phyloP scores from a whole-genome alignment of 257 asterid genomes.

The Ballota nigra region DNA sequence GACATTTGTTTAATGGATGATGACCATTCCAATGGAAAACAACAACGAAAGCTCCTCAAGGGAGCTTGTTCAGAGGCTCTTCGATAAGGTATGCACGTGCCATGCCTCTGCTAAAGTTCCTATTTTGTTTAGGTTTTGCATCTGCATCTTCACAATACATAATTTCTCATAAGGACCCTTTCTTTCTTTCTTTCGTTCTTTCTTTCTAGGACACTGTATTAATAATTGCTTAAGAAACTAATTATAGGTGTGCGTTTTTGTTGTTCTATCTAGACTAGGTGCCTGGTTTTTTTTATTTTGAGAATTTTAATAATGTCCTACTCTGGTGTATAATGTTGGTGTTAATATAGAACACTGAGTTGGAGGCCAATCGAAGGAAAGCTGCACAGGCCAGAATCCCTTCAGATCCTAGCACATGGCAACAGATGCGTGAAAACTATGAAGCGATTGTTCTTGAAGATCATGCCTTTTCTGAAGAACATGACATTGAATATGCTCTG shows the following conservation, averaged over 20 bases:
- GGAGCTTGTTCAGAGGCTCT: conserved; percentile 63
- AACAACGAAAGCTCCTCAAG: conserved; percentile 40
- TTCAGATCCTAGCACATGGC: conserved; percentile 85
- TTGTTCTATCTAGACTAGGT: background rate
- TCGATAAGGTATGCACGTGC: conserved; percentile 47
- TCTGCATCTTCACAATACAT: background rate
- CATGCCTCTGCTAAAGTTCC: background rate
- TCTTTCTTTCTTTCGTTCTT: too few species aligned
- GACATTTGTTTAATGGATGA: conserved; percentile 47
- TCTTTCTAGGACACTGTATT: background rate
- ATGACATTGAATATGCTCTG: conserved; percentile 70
- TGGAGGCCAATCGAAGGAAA: conserved; percentile 67
- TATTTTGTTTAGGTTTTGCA: background rate
- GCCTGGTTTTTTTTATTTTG: background rate
- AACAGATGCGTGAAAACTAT: conserved; percentile 76
- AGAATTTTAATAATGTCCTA: background rate
- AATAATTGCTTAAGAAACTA: background rate
- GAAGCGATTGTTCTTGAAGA: conserved; percentile 82
- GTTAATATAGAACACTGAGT: conserved; percentile 53
- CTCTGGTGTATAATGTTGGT: conserved; percentile 1
- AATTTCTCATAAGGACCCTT: background rate
- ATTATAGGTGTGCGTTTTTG: background rate
- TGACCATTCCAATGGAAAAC: conserved; percentile 71
- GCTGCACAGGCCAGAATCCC: conserved; percentile 73
- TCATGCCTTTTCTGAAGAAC: conserved; percentile 74